Conservation (phyloP, 208 protist species). For the Leishmania guyanensis region DNA sequence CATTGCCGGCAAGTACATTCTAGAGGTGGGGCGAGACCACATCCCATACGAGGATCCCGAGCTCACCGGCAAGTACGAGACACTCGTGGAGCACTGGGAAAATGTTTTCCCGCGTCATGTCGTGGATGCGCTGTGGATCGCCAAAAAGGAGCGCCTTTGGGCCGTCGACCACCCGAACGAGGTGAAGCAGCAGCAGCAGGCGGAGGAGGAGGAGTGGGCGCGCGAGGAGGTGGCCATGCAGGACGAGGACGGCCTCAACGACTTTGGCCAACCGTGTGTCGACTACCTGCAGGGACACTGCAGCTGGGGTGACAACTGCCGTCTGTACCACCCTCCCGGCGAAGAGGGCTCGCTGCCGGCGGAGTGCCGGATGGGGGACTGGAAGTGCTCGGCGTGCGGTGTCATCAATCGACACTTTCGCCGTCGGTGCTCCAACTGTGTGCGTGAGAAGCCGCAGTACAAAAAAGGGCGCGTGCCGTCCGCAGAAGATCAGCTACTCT, state of each 20-base stretch:
- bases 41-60: conserved; percentile 88
- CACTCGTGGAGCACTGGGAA: conserved; percentile 91
- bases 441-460: conserved; percentile 92
- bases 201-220: conserved; percentile 84
- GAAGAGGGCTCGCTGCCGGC: conserved; percentile 85
- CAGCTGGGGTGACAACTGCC: conserved; percentile 76
- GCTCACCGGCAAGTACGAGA: conserved; percentile 84
- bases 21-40: conserved; percentile 88
- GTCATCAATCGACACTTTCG: conserved; percentile 93
- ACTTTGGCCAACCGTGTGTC: conserved; percentile 92
- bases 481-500: conserved; percentile 72
- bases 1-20: conserved; percentile 82
- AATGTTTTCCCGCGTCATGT: conserved; percentile 87
- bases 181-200: conserved; percentile 56
- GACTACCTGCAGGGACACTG: conserved; percentile 92
- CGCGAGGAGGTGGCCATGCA: conserved; percentile 70
- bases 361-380: conserved; percentile 90
- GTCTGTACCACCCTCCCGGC: conserved; percentile 83
- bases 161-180: conserved; percentile 75
- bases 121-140: conserved; percentile 85
- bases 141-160: conserved; percentile 89
- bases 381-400: conserved; percentile 89
- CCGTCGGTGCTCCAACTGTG: conserved; percentile 88
- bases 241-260: conserved; percentile 88
- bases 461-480: conserved; percentile 64